Base-by-base conservation (phyloP, 345 rosid genomes). In the Aegle marmelos region DNA sequence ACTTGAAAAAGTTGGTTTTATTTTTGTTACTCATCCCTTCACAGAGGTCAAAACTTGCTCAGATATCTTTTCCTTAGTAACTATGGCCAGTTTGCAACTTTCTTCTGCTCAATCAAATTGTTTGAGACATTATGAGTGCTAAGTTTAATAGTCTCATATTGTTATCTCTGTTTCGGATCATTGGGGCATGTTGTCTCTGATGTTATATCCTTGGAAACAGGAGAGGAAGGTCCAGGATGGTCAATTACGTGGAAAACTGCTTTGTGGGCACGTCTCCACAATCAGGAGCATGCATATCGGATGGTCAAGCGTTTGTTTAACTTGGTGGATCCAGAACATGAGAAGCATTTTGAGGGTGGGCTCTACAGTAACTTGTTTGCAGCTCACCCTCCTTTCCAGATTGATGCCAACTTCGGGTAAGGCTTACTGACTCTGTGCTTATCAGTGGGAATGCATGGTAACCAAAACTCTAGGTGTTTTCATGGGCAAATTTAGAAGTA, bases 211-310 rank as follows among this genome's bases (percentile, higher is more conserved):
- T 36, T 59, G 68, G 62, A 33, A 72, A 77, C 91, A 94, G 99
- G 99, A 80, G 98, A 88, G 85, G 93, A 90, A 30, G 98, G 99
- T 75, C 98, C 98, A 33, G 98, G 98, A 61, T 96, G 98, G 99
- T 96, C 98, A 58, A 92, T 91, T 71, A 81, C 86, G 9, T 94
- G 99, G 99, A 96, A 96, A 85, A 88, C 86, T 34, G 89, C 95
- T 39, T 74, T 94, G 56, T 96, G 98, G 99, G 98, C 98, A 37
- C 93, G 87, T 34, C 93, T 96, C 72, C 91, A 76, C 76, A 86
- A 90, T 73, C 90, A 90, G 39, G 97, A 89, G 71, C 90, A 85
- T 19, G 97, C 98, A 0, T 94, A 92, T 83, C 77, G 80, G 45
- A 82, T 96, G 95, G 85, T 96, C 74, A 92, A 92, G 77, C 93